phyloP scores from a whole-genome alignment of 2,329 filamentous ascomycete species.

The Aspergillus intermedius region DNA sequence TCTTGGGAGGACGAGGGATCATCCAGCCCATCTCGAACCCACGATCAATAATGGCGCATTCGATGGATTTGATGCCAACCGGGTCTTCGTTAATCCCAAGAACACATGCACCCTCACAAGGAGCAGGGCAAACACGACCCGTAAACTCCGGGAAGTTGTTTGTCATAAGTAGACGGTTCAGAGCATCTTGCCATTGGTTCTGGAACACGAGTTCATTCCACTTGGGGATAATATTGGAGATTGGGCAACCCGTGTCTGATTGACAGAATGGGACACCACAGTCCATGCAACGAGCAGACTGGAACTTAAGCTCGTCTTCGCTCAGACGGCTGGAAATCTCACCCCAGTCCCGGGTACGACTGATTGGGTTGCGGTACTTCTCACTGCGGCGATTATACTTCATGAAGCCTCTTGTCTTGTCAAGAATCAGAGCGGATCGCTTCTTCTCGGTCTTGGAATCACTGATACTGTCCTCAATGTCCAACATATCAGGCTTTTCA shows the following conservation, averaged over 20 bases:
- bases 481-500: conserved; percentile 65
- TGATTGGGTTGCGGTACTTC: conserved; percentile 82
- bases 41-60: conserved; percentile 95
- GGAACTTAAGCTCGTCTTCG: conserved; percentile 94
- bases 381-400: conserved; percentile 88
- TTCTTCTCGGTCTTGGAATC: conserved; percentile 82
- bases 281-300: conserved; percentile 96
- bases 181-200: conserved; percentile 80
- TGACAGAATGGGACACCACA: conserved; percentile 98
- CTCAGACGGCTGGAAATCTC: conserved; percentile 82
- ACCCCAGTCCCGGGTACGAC: conserved; percentile 84
- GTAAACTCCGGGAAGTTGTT: conserved; percentile 99
- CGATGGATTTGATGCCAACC: conserved; percentile 96
- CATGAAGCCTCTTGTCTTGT: conserved; percentile 97
- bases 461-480: conserved; percentile 86
- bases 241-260: conserved; percentile 90
- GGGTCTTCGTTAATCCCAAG: conserved; percentile 95
- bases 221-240: conserved; percentile 95
- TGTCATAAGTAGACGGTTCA: conserved; percentile 87
- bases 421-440: conserved; percentile 83
- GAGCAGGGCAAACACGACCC: conserved; percentile 90
- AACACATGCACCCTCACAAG: conserved; percentile 93
- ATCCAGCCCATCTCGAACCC: conserved; percentile 99
- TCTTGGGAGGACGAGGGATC: conserved; percentile 70
- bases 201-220: conserved; percentile 80